Evolutionary conservation across 1,284 basidiomycete genomes (phyloP).

Genomic region (Sphagnurus paluster): DNA sequence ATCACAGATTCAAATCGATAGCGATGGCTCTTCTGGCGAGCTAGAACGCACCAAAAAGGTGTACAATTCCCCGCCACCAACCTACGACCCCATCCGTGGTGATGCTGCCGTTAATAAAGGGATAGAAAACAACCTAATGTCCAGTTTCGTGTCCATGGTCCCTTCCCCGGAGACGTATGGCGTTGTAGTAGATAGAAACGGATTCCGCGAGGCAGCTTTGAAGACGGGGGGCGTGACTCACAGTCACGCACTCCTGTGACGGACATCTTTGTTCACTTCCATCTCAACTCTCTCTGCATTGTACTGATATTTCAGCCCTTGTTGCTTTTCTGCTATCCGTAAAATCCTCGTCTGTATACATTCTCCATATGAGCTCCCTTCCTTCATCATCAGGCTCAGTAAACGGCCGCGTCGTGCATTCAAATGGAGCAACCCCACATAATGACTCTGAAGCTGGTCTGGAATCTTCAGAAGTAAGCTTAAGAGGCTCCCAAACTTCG

Average conservation of each 20-base stretch:
- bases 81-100: conserved; percentile 55
- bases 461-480: conserved; percentile 23
- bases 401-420: conserved; percentile 34
- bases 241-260: conserved; percentile 11
- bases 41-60: too few relatives aligned
- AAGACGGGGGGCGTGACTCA: conserved; percentile 6
- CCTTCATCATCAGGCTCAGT: conserved; percentile 36
- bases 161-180: conserved; percentile 35
- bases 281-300: conserved; percentile 12
- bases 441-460: conserved; percentile 24
- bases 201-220: conserved; percentile 2
- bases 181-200: conserved; percentile 31
- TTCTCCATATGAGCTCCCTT: conserved; percentile 31
- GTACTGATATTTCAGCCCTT: conserved; percentile 7
- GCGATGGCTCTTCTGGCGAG: too few relatives aligned
- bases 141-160: conserved; percentile 57
- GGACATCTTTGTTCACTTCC: conserved; percentile 15
- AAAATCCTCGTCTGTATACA: conserved; percentile 4
- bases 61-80: conserved; percentile 44
- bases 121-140: conserved; percentile 60
- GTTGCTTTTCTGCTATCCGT: conserved; percentile 4
- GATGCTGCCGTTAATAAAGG: conserved; percentile 38
- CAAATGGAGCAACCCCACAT: conserved; percentile 34
- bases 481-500: conserved; percentile 26
- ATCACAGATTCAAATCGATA: too few relatives aligned